Evolutionary conservation across 2,329 filamentous ascomycete species (phyloP).

Genomic region (Fusarium tuaranense): DNA sequence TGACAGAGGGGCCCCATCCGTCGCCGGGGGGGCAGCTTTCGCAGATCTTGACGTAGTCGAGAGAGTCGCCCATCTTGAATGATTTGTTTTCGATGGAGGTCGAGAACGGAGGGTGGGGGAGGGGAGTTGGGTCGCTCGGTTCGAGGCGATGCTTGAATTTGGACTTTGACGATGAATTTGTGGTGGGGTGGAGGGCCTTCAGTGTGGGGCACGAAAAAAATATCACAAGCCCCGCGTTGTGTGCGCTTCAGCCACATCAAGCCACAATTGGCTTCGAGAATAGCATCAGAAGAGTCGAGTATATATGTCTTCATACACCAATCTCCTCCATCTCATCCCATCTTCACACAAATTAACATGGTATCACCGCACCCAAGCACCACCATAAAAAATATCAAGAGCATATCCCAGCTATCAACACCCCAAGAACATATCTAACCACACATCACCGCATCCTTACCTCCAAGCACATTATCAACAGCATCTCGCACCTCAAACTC

Average conservation of each 20-base stretch:
- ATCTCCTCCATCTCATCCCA: neutral
- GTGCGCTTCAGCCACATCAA: slow-evolving; percentile 40
- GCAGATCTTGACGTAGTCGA: slow-evolving; percentile 73
- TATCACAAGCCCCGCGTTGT: slow-evolving; percentile 47
- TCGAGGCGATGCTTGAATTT: slow-evolving; percentile 49
- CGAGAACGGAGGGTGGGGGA: slow-evolving; percentile 27
- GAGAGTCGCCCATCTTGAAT: slow-evolving; percentile 63
- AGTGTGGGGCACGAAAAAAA: slow-evolving; percentile 47
- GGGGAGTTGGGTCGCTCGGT: slow-evolving; percentile 39
- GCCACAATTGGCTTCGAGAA: slow-evolving; percentile 26
- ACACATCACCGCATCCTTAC: slow-evolving; percentile 24
- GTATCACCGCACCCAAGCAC: neutral
- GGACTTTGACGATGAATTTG: slow-evolving; percentile 53
- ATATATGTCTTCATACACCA: neutral
- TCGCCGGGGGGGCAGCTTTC: slow-evolving; percentile 79
- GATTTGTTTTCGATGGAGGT: slow-evolving; percentile 29
- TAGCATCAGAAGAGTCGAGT: neutral
- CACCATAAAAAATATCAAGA: neutral
- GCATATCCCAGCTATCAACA: neutral
- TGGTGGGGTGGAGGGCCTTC: slow-evolving; percentile 52
- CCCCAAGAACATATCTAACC: slow-evolving; percentile 8
- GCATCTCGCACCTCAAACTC: slow-evolving; percentile 82
- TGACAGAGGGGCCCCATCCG: slow-evolving; percentile 88
- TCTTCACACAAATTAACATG: neutral
- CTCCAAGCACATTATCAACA: slow-evolving; percentile 69